phyloP scores from a whole-genome alignment of 345 rosid genomes.

The Boechera retrofracta region DNA sequence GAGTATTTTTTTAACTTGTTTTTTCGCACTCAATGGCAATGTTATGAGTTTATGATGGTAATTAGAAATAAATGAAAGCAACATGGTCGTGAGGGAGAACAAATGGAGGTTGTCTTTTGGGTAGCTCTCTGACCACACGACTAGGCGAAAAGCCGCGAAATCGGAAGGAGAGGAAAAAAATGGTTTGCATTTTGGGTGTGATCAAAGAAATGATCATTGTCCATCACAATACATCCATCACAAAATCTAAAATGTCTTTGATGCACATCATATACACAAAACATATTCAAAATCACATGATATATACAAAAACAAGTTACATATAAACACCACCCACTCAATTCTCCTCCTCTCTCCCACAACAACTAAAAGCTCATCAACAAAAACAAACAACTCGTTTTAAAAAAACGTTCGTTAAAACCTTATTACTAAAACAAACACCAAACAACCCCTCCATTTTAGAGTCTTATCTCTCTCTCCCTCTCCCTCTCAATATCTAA shows the following conservation, averaged over 20 bases:
- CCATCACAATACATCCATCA: no score
- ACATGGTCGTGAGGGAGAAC: neutral
- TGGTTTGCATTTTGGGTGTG: no score
- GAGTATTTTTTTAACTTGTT: no score
- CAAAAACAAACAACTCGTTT: slow-evolving; percentile 19
- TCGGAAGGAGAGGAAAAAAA: neutral
- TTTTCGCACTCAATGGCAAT: no score
- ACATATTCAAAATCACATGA: slow-evolving; percentile 37
- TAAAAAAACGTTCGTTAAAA: slow-evolving; percentile 15
- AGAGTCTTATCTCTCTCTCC: slow-evolving; percentile 10
- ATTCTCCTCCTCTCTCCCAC: slow-evolving; percentile 21
- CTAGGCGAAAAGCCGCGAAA: neutral
- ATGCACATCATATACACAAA: slow-evolving; percentile 16
- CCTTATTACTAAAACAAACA: slow-evolving; percentile 35
- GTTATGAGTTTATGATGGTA: no score
- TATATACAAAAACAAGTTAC: slow-evolving; percentile 42
- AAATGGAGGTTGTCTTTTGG: neutral
- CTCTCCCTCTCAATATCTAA: slow-evolving; percentile 39
- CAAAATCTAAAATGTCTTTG: neutral
- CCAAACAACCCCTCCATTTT: neutral
- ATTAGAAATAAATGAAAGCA: neutral
- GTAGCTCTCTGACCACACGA: no score
- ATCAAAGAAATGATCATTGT: neutral
- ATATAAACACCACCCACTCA: slow-evolving; percentile 45
- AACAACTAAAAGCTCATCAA: slow-evolving; percentile 23